phyloP scores from a whole-genome alignment of 306 rosid species.

The Biancaea sappan region DNA sequence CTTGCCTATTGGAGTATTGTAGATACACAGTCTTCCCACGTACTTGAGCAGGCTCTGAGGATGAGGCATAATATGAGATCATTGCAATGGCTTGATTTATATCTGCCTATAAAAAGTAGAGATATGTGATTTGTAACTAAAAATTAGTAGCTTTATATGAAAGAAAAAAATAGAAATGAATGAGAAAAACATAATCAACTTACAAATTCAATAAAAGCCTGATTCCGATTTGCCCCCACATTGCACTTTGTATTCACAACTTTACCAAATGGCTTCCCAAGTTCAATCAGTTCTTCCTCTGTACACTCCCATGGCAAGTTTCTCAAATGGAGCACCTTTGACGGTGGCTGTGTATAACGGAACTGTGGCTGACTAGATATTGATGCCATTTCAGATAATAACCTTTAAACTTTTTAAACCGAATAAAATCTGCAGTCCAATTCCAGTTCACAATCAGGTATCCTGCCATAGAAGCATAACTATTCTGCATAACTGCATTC shows the following conservation, averaged over 20 bases:
- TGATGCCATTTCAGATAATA: constrained; percentile 65
- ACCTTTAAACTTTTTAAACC: no score
- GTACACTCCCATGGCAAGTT: constrained; percentile 99
- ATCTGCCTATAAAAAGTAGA: constrained; percentile 65
- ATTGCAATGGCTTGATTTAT: constrained; percentile 97
- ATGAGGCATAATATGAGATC: constrained; percentile 97
- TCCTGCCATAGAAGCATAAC: neutral
- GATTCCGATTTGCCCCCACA: constrained; percentile 96
- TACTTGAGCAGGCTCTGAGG: constrained; percentile 98
- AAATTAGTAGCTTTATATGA: neutral
- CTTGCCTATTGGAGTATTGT: constrained; percentile 98
- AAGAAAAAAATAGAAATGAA: neutral
- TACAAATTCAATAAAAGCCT: constrained; percentile 98
- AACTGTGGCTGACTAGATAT: constrained; percentile 97
- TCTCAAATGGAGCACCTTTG: constrained; percentile 96
- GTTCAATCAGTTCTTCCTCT: constrained; percentile 92
- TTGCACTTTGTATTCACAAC: constrained; percentile 99
- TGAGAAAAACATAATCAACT: constrained; percentile 40
- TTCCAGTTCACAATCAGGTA: neutral
- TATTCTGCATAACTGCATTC: neutral
- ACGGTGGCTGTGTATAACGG: constrained; percentile 98
- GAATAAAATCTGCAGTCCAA: neutral
- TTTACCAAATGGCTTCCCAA: constrained; percentile 99
- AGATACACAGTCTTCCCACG: constrained; percentile 97
- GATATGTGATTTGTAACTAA: constrained; percentile 31